Evolutionary conservation across 139 green algal genomes (phyloP), one percentile per base, ranked within the genome.

Genomic region (Chlamydomonas sp.): DNA sequence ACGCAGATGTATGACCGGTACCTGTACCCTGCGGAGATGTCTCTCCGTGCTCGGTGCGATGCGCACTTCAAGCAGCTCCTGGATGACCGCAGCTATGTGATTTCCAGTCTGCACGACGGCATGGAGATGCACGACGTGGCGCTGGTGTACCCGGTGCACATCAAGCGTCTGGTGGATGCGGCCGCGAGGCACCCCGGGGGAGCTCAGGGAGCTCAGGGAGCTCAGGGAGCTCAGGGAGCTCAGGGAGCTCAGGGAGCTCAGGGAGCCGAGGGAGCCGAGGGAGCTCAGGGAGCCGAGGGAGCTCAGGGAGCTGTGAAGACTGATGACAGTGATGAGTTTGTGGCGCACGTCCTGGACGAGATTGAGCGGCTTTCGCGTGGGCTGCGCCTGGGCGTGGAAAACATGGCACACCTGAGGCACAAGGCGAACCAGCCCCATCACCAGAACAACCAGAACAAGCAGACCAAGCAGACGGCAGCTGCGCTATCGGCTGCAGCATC

Each of bases 21-120:
- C n/a, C n/a, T n/a, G n/a, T n/a, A 73, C 80, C 49, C 68, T 96
- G 5, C 36, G 58, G 20, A 49, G 13, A 33, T 10, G 16, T 22
- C n/a, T n/a, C n/a, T n/a, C n/a, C n/a, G n/a, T n/a, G n/a, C n/a
- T n/a, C n/a, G n/a, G 43, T 54, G 43, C 43, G 43, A 13, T 13
- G 43, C 13, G 13, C 54, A 64, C 54, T 64, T 64, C 54, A 30
- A 33, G 24, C 24, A 22, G 24, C 54, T 64, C 24, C 10, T 64
- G 54, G 54, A 64, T 33, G 54, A 64, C 54, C 54, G 54, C 10
- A 22, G 54, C 54, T 22, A 64, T 26, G 54, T 64, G 10, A 64
- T 64, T 16, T 8, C 16, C 24, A 36, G 26, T 10, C 26, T 36
- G 24, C 54, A 64, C 54, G 54, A 64, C 22, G 54, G 54, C 24